A percentile compares a stretch with the other conserved stretches of the same genome.
Conservation (phyloP, 192 early-diverging fungal genomes). For the Diversispora epigaea region DNA sequence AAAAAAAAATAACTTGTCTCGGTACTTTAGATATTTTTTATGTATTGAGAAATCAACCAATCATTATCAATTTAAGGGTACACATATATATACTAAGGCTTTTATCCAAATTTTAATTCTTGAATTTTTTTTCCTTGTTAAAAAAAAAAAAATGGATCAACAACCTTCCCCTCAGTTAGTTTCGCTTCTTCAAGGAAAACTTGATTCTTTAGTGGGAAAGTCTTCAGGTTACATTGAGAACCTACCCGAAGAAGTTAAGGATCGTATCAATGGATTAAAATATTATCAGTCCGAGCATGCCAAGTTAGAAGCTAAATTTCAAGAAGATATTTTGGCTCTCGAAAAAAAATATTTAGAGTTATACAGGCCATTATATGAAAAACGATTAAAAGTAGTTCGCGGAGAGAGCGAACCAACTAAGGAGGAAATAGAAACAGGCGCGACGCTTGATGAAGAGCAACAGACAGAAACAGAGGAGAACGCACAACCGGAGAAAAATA, state of each 20-base stretch:
- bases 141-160: slow-evolving; percentile 14
- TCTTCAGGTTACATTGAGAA: slow-evolving; percentile 71
- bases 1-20: too few relatives aligned
- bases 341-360: slow-evolving; percentile 93
- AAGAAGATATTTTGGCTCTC: slow-evolving; percentile 87
- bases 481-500: slow-evolving; percentile 33
- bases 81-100: too few relatives aligned
- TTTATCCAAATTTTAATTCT: too few relatives aligned
- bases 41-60: too few relatives aligned
- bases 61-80: too few relatives aligned
- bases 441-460: slow-evolving; percentile 62
- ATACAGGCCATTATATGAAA: slow-evolving; percentile 88
- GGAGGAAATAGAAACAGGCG: slow-evolving; percentile 69
- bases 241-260: slow-evolving; percentile 75
- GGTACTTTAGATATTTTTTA: too few relatives aligned
- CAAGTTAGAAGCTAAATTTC: slow-evolving; percentile 84
- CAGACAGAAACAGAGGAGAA: slow-evolving; percentile 55
- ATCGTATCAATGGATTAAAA: slow-evolving; percentile 84
- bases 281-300: slow-evolving; percentile 86
- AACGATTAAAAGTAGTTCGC: slow-evolving; percentile 76
- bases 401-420: slow-evolving; percentile 91
- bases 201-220: slow-evolving; percentile 76
- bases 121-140: background rate
- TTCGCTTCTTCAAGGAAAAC: slow-evolving; percentile 71
- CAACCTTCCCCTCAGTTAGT: slow-evolving; percentile 13